Conservation (phyloP, 2,329 filamentous ascomycete genomes). For the Penicillium sp. region DNA sequence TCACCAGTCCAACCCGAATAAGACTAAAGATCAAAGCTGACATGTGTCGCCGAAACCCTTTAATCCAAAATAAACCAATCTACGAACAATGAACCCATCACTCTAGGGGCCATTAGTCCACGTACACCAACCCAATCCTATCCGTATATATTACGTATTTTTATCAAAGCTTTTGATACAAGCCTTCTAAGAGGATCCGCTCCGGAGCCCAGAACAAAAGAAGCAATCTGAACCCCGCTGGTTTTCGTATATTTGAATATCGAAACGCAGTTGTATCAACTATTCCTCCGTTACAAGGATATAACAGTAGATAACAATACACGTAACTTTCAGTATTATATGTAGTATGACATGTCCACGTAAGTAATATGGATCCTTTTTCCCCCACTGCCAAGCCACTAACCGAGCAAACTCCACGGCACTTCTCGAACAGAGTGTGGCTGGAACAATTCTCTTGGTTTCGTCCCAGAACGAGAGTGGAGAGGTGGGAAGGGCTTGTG, state of each 20-base stretch:
- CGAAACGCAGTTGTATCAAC: neutral
- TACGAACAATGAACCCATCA: neutral
- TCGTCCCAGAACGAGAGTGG: conserved; percentile 13
- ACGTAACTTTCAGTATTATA: neutral
- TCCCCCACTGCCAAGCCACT: conserved; percentile 16
- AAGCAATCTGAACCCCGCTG: neutral
- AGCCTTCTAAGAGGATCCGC: neutral
- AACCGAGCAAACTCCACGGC: conserved; percentile 2
- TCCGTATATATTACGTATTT: neutral
- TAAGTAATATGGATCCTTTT: neutral
- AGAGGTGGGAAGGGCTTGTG: neutral
- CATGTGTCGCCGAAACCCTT: neutral
- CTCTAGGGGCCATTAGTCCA: neutral
- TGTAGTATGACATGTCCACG: neutral
- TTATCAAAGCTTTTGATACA: neutral
- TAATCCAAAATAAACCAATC: neutral
- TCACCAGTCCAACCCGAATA: neutral
- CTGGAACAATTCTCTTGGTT: neutral
- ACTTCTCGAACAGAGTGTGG: neutral
- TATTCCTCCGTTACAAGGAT: neutral
- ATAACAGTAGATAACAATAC: neutral
- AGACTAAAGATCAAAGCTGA: neutral
- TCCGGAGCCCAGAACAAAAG: neutral
- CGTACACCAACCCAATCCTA: neutral
- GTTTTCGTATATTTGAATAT: neutral